A percentile compares a stretch with the other conserved stretches of the same genome.
These are phyloP conservation scores for Fraxinus excelsior DNA, from an alignment of 257 asterid species.

Conservation along the genomic window DNA sequence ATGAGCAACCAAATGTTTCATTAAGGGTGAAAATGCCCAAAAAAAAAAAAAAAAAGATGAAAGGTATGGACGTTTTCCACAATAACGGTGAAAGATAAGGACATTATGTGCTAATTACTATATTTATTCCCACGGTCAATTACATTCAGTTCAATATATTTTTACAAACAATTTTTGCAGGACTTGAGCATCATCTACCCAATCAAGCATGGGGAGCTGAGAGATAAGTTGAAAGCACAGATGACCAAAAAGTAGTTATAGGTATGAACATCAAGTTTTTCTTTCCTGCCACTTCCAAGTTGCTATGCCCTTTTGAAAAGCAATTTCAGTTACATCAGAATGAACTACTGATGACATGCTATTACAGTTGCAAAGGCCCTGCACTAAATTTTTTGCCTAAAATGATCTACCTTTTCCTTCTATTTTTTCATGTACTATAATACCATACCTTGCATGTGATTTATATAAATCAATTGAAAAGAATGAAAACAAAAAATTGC, in stretches of 20 bases:
- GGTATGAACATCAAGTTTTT: slow-evolving; percentile 13
- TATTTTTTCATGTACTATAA: not conserved
- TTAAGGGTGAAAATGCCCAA: no score
- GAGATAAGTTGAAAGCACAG: not conserved
- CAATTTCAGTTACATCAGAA: not conserved
- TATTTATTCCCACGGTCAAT: no score
- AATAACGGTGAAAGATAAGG: no score
- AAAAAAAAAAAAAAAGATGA: no score
- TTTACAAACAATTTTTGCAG: slow-evolving; percentile 32
- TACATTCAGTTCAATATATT: not conserved
- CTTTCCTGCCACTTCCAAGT: not conserved
- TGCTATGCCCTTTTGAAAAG: not conserved
- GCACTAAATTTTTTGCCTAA: not conserved
- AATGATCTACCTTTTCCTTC: not conserved
- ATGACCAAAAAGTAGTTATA: slow-evolving; percentile 17
- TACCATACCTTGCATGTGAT: not conserved
- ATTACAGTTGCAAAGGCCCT: not conserved
- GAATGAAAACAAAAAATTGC: not conserved
- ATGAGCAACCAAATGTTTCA: no score
- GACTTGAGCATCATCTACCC: slow-evolving; percentile 51
- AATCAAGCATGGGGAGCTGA: slow-evolving; percentile 57
- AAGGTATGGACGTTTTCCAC: no score
- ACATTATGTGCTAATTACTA: no score
- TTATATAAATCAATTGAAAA: not conserved
- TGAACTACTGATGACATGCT: not conserved